phyloP scores from a whole-genome alignment of 257 asterid genomes.

The Anisodus acutangulus region DNA sequence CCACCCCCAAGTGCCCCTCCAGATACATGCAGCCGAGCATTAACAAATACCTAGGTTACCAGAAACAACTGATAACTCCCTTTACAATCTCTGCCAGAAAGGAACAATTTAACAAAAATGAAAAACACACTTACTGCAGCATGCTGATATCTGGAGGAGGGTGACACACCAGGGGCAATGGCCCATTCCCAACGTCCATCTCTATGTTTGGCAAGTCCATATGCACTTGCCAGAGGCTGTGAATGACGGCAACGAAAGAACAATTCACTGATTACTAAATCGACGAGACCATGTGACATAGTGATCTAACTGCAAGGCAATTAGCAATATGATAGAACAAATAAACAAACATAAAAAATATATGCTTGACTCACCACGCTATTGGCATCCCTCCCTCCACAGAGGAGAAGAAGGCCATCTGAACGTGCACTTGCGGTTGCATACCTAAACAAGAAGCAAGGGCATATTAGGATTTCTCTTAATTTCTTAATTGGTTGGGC shows the following conservation, averaged over 20 bases:
- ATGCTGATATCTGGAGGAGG: conserved; percentile 98
- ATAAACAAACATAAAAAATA: background rate
- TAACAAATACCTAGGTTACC: conserved; percentile 81
- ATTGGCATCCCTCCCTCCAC: conserved; percentile 99
- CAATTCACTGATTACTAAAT: background rate
- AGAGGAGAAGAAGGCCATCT: conserved; percentile 97
- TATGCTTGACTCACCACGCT: conserved; percentile 77
- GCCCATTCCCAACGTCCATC: conserved; percentile 99
- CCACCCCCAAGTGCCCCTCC: conserved; percentile 99
- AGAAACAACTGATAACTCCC: conserved; percentile 30
- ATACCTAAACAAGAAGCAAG: conserved; percentile 57
- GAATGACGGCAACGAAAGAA: conserved; percentile 25
- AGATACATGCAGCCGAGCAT: conserved; percentile 98
- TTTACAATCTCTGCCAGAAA: background rate
- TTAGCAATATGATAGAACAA: conserved; percentile 19
- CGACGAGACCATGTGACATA: background rate
- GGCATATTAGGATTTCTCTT: background rate
- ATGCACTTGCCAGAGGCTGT: conserved; percentile 98
- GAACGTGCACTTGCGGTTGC: conserved; percentile 99
- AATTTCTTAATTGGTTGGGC: background rate
- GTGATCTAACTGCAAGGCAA: conserved; percentile 2
- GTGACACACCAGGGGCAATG: conserved; percentile 99
- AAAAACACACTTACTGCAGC: conserved; percentile 75
- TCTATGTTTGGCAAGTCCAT: conserved; percentile 98
- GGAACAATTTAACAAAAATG: background rate